Evolutionary conservation across 2,329 filamentous ascomycete genomes (phyloP).

Genomic region (Immersiporthe knoxdaviesiana): DNA sequence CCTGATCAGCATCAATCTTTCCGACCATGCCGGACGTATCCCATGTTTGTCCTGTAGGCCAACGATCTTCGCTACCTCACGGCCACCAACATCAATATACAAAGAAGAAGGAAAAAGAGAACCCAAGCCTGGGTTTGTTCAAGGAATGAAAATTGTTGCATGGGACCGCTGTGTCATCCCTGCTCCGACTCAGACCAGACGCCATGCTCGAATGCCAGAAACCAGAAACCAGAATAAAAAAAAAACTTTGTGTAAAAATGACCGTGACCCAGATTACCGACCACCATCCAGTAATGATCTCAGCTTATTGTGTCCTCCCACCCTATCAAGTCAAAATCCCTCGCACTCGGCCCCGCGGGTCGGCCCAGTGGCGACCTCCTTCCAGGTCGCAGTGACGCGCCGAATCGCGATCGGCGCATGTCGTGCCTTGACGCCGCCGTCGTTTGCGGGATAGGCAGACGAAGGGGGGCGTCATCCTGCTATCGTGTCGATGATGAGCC

Average conservation of each 20-base stretch:
- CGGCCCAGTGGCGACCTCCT: conserved; percentile 1
- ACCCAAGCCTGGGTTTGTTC: not conserved
- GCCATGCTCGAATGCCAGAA: conserved; percentile 24
- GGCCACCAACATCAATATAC: conserved; percentile 6
- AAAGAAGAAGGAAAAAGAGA: conserved; percentile 2
- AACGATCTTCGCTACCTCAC: conserved; percentile 18
- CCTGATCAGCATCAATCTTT: not conserved
- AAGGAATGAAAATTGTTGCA: conserved; percentile 14
- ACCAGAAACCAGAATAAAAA: not conserved
- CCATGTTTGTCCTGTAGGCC: not conserved
- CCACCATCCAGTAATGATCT: conserved; percentile 25
- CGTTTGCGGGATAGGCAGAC: conserved; percentile 10
- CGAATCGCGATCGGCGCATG: not conserved
- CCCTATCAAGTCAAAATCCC: not conserved
- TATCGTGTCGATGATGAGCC: not conserved
- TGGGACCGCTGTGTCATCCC: conserved; percentile 20
- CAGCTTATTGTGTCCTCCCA: conserved; percentile 17
- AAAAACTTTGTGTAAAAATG: not conserved
- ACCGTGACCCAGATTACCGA: conserved; percentile 13
- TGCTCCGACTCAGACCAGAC: conserved; percentile 21
- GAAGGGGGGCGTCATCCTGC: not conserved
- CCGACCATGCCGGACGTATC: conserved; percentile 9
- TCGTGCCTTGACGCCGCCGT: not conserved
- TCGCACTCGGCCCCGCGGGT: conserved; percentile 5
- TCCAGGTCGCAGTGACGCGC: not conserved